Evolutionary conservation across 148 eudicot genomes (phyloP), one percentile per base, ranked within the genome.

Genomic region (Drosera capensis): DNA sequence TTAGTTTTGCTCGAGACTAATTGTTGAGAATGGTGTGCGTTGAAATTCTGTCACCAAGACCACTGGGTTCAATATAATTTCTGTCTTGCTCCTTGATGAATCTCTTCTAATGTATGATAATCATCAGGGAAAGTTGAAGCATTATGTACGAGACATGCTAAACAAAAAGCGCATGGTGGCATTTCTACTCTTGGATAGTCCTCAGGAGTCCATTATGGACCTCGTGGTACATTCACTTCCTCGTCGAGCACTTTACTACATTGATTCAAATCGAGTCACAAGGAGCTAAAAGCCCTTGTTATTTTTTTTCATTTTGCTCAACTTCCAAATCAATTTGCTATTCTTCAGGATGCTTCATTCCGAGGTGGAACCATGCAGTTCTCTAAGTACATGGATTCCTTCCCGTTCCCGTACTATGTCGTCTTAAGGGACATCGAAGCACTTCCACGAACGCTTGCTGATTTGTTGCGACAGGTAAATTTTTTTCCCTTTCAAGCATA

Each of bases 331-430:
- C n/a, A 0, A 35, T 16, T 43, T 45, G 7, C 2, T 17, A 21
- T 2, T 36, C 38, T 56, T 17, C 81, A 78, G 86, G 78, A 72
- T 67, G 71, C 45, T 18, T 44, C 79, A 15, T 62, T 66, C 51
- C 38, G 49, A 45, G 64, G 65, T 17, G 72, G 49, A 37, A 58
- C 67, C 0, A 16, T 67, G 13, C 54, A 52, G 20, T 42, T 66
- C 17, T 20, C 60, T 0, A 72, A 71, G 34, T 85, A 78, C 63
- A 65, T 92, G 19, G 88, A 92, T 59, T 69, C 85, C 0, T 92
- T 92, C 54, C 99, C 99, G 0, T 92, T 92, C 73, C 99, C 95
- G 5, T 92, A 75, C 72, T 92, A 92, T 56, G 64, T 81, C 11
- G 77, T 92, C 14, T 59, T 92, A 55, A 74, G 69, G 67, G 65